Conservation (phyloP, 352 stramenopile species). For the Pythium phragmiticola region DNA sequence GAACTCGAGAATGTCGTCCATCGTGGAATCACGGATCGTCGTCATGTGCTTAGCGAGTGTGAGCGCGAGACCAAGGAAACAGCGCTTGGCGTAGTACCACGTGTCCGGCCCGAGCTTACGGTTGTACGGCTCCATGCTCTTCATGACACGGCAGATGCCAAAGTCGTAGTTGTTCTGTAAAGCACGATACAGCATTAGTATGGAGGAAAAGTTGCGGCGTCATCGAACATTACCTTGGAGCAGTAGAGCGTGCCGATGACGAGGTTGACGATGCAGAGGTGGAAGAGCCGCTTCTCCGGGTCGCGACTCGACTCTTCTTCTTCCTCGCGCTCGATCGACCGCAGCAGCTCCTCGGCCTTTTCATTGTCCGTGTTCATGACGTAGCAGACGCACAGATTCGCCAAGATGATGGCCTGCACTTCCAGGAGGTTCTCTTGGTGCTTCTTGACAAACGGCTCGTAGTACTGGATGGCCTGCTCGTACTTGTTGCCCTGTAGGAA, state of each 20-base stretch:
- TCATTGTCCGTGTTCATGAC: conserved; percentile 98
- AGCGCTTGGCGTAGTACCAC: conserved; percentile 96
- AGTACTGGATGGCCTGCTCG: conserved; percentile 91
- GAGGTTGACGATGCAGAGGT: conserved; percentile 98
- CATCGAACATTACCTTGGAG: conserved; percentile 69
- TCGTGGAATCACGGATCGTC: conserved; percentile 92
- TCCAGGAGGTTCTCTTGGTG: conserved; percentile 90
- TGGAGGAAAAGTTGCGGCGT: not conserved
- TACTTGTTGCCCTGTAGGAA: conserved; percentile 94
- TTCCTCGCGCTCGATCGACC: conserved; percentile 94
- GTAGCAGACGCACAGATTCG: conserved; percentile 96
- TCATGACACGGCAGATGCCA: conserved; percentile 94
- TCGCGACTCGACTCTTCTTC: conserved; percentile 87
- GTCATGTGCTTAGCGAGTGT: conserved; percentile 96
- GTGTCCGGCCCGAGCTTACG: conserved; percentile 94
- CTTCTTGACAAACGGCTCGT: conserved; percentile 95
- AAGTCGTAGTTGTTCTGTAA: conserved; percentile 95
- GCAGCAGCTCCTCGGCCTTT: conserved; percentile 94
- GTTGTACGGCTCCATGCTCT: conserved; percentile 95
- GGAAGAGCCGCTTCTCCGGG: conserved; percentile 89
- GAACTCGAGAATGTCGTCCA: conserved; percentile 94
- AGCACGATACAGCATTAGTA: not conserved
- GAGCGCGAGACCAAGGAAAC: conserved; percentile 92
- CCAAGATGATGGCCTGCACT: conserved; percentile 95
- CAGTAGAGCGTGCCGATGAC: conserved; percentile 98